Evolutionary conservation across 495 filamentous ascomycete genomes (phyloP).

Genomic region (Pseudevernia furfuracea): DNA sequence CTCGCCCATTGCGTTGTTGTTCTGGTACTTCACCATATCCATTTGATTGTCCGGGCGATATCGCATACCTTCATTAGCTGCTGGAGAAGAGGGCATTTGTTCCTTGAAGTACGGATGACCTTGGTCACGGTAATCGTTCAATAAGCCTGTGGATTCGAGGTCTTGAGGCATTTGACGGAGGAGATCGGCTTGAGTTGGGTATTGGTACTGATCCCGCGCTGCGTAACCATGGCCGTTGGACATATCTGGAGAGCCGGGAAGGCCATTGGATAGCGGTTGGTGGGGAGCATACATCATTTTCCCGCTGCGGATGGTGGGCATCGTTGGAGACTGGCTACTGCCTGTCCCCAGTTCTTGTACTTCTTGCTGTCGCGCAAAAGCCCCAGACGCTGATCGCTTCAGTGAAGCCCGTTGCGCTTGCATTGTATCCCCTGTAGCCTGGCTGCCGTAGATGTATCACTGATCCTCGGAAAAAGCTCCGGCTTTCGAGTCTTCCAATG

Average conservation of each 20-base stretch:
- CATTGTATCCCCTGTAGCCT: background rate
- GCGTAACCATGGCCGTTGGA: background rate
- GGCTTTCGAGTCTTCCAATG: background rate
- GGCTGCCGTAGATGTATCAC: background rate
- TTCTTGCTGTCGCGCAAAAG: conserved; percentile 40
- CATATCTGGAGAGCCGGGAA: conserved; percentile 34
- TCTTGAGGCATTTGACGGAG: conserved; percentile 28
- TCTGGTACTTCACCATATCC: conserved; percentile 41
- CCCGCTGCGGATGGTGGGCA: conserved; percentile 17
- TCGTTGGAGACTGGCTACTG: conserved; percentile 28
- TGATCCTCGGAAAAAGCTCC: background rate
- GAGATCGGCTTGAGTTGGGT: conserved; percentile 29
- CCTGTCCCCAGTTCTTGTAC: conserved; percentile 37
- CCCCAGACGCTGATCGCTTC: conserved; percentile 69
- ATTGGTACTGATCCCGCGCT: conserved; percentile 27
- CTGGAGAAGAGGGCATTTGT: conserved; percentile 31
- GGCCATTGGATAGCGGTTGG: conserved; percentile 40
- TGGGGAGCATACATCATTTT: background rate
- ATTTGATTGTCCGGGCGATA: conserved; percentile 56
- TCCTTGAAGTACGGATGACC: background rate
- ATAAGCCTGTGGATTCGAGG: conserved; percentile 61
- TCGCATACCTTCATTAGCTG: conserved; percentile 21
- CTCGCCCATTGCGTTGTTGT: conserved; percentile 18
- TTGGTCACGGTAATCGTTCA: conserved; percentile 14
- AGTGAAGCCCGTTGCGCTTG: conserved; percentile 33